Percentiles rank a stretch among this genome's conserved stretches.
phyloP scores from a whole-genome alignment of 2,329 filamentous ascomycete species.

The Pestalotiopsis sp. region DNA sequence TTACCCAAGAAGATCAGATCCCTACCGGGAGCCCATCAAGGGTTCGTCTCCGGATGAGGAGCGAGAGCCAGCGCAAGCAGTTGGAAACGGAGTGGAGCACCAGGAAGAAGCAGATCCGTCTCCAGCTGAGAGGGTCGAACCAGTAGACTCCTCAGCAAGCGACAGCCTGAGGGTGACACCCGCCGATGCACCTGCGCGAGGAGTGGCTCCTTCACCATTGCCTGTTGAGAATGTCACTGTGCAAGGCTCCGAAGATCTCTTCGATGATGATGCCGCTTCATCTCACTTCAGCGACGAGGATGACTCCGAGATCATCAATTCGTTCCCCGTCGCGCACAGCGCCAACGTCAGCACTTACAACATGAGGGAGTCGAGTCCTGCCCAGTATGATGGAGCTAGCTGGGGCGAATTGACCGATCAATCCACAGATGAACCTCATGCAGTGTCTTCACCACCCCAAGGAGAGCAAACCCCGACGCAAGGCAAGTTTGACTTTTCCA shows the following conservation, averaged over 20 bases:
- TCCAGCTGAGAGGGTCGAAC: conserved; percentile 15
- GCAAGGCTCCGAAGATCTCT: conserved; percentile 36
- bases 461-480: background rate
- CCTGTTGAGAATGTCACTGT: conserved; percentile 35
- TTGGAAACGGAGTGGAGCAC: conserved; percentile 19
- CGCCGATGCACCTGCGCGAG: background rate
- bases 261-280: conserved; percentile 26
- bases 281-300: conserved; percentile 7
- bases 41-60: conserved; percentile 21
- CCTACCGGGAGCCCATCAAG: conserved; percentile 15
- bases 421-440: background rate
- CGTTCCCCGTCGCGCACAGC: background rate
- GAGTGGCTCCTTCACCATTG: conserved; percentile 13
- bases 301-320: conserved; percentile 2
- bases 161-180: background rate
- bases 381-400: background rate
- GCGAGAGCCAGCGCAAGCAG: conserved; percentile 1
- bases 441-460: background rate
- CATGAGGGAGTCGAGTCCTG: background rate
- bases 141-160: background rate
- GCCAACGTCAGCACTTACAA: background rate
- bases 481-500: conserved; percentile 3
- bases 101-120: conserved; percentile 18
- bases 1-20: background rate
- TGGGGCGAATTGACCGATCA: background rate